These are phyloP conservation scores for Centaurea solstitialis DNA, from an alignment of 129 eudicot genomes.

Conservation along the genomic window DNA sequence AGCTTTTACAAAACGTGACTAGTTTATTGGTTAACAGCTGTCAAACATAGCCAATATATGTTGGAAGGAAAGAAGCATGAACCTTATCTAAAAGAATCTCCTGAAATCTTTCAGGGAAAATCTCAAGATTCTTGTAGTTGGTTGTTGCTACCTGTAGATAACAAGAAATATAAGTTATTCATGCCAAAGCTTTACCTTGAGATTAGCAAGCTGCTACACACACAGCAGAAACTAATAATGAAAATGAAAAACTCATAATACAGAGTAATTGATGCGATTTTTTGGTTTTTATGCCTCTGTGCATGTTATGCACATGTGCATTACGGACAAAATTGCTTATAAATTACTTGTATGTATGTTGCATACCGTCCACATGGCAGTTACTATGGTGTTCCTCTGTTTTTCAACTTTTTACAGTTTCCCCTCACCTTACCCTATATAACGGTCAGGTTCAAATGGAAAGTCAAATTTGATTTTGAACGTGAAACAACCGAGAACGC, in stretches of 20 bases:
- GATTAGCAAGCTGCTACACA: not conserved
- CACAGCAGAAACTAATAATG: too few species aligned
- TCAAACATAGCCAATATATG: not conserved
- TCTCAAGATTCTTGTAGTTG: constrained; percentile 50
- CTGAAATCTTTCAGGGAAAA: constrained; percentile 66
- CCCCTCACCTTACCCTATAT: not conserved
- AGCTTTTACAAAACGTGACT: not conserved
- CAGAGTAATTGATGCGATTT: too few species aligned
- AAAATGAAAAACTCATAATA: too few species aligned
- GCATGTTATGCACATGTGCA: not conserved
- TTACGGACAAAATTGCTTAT: too few species aligned
- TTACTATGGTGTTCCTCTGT: not conserved
- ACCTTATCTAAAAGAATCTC: constrained; percentile 96
- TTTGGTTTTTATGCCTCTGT: too few species aligned
- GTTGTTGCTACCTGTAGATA: constrained; percentile 56
- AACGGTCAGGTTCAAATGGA: too few species aligned
- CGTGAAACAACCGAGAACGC: too few species aligned
- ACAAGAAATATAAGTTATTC: not conserved
- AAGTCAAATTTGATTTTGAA: too few species aligned
- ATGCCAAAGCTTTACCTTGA: not conserved
- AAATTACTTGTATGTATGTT: too few species aligned
- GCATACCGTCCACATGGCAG: not conserved
- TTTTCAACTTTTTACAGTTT: not conserved
- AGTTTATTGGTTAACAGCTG: not conserved
- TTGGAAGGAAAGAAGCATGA: not conserved